Evolutionary conservation across 2,329 filamentous ascomycete genomes (phyloP), one percentile per base, ranked within the genome.

Genomic region (Colletotrichum horii): DNA sequence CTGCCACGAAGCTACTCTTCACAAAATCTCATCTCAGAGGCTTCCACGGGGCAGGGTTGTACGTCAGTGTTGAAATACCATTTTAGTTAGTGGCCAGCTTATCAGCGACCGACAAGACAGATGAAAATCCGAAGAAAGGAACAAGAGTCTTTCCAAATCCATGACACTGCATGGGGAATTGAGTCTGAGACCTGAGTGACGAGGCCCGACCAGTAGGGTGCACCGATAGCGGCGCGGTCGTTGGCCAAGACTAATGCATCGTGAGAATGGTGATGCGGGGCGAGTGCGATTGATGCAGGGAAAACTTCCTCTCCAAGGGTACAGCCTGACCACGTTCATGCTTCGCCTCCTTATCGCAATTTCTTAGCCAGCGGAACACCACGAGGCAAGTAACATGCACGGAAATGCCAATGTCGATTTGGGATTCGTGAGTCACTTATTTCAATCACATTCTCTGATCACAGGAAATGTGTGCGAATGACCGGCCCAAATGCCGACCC

Each of bases 11-110:
- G 61, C 60, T 65, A 43, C 30, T 34, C 43, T 43, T 71, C 16
- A 56, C 19, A 26, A 34, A 16, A 32, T 60, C 56, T 48, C 26
- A 43, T 26, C 34, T 22, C 58, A 70, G 12, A 71, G 67, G 56
- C 32, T 70, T 34, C 16, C 56, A 22, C 15, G 43, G 43, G 60
- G 43, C 58, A 70, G 43, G 66, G 48, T 55, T 64, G 71, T 74
- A 71, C 71, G 66, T 70, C 66, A 74, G 71, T 74, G 66, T 74
- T 68, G 43, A 70, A 71, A 74, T 74, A 74, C 66, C 66, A 74
- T n/a, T 52, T 58, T 65, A 70, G 58, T 64, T 74, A 48, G 71
- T 74, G 66, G 66, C 71, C 32, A 61, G 65, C 66, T 70, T 74
- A 74, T 70, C 24, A 43, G 66, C 58, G 66, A 70, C 32, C 58